Percentiles rank a stretch among this genome's conserved stretches.
phyloP scores from a whole-genome alignment of 2,329 filamentous ascomycete species.

The Aspergillus fischeri region DNA sequence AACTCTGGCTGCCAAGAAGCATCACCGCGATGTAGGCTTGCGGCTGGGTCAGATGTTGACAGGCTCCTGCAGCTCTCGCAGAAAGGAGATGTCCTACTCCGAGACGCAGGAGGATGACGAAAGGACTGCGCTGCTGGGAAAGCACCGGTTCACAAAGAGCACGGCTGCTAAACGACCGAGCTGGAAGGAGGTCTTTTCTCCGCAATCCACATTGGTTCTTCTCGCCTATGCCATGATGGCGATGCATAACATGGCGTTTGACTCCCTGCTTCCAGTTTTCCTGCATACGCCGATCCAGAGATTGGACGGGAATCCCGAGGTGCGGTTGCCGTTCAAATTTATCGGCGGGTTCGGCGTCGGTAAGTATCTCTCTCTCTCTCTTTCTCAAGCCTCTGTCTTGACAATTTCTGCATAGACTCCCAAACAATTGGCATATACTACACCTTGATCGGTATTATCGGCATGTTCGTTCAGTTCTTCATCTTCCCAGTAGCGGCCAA shows the following conservation, averaged over 20 bases:
- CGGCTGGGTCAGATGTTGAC: constrained; percentile 65
- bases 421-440: constrained; percentile 80
- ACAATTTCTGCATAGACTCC: constrained; percentile 48
- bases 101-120: constrained; percentile 24
- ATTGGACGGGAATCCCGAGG: constrained; percentile 51
- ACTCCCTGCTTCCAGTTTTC: constrained; percentile 85
- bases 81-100: constrained; percentile 13
- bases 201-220: constrained; percentile 71
- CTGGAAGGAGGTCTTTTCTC: constrained; percentile 65
- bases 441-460: constrained; percentile 73
- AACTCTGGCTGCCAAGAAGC: constrained; percentile 69
- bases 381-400: neutral
- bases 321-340: constrained; percentile 73
- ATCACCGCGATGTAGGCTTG: constrained; percentile 70
- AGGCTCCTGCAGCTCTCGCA: constrained; percentile 32
- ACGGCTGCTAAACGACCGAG: constrained; percentile 29
- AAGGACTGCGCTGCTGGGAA: constrained; percentile 28
- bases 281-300: constrained; percentile 67
- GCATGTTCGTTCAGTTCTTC: constrained; percentile 79
- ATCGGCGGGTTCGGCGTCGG: constrained; percentile 71
- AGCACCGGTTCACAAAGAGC: constrained; percentile 14
- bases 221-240: constrained; percentile 75
- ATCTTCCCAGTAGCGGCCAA: constrained; percentile 74
- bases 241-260: constrained; percentile 76
- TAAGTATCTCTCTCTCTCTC: constrained; percentile 17